Conservation (phyloP, 192 early-diverging fungal genomes). For the Coemansia sp. region DNA sequence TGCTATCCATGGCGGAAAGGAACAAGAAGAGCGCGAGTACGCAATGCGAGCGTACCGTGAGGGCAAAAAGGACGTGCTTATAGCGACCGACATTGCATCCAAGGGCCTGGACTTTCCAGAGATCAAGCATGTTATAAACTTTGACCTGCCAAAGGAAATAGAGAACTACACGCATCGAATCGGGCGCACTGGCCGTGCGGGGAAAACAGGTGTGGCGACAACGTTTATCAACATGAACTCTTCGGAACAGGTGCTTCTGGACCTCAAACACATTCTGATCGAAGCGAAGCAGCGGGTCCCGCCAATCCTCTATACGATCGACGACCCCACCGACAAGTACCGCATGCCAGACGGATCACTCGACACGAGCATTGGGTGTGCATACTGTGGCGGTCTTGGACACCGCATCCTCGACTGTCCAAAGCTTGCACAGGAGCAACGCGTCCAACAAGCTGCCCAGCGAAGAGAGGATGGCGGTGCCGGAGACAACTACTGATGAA, state of each 20-base stretch:
- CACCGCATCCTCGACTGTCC: conserved; percentile 89
- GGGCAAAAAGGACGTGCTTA: conserved; percentile 91
- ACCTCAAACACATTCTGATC: conserved; percentile 87
- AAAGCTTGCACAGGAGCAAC: conserved; percentile 73
- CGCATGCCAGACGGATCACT: conserved; percentile 65
- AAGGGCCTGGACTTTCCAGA: conserved; percentile 96
- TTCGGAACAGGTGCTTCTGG: conserved; percentile 90
- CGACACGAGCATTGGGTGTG: conserved; percentile 68
- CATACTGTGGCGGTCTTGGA: conserved; percentile 93
- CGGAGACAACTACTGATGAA: conserved; percentile 34
- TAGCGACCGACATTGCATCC: conserved; percentile 95
- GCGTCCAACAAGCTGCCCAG: conserved; percentile 41
- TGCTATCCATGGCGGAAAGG: conserved; percentile 94
- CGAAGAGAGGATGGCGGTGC: conserved; percentile 27
- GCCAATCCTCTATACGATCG: conserved; percentile 77
- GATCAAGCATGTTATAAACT: conserved; percentile 98
- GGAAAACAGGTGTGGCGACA: conserved; percentile 94
- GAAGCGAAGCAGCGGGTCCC: conserved; percentile 95
- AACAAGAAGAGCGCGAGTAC: conserved; percentile 96
- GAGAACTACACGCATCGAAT: conserved; percentile 98
- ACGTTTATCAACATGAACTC: conserved; percentile 95
- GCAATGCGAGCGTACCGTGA: conserved; percentile 89
- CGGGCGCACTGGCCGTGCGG: conserved; percentile 95
- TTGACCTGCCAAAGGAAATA: conserved; percentile 99
- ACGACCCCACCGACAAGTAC: conserved; percentile 88